Base-by-base conservation (phyloP, 2,329 filamentous ascomycete genomes). In the Scopulariopsis brevicaulis region DNA sequence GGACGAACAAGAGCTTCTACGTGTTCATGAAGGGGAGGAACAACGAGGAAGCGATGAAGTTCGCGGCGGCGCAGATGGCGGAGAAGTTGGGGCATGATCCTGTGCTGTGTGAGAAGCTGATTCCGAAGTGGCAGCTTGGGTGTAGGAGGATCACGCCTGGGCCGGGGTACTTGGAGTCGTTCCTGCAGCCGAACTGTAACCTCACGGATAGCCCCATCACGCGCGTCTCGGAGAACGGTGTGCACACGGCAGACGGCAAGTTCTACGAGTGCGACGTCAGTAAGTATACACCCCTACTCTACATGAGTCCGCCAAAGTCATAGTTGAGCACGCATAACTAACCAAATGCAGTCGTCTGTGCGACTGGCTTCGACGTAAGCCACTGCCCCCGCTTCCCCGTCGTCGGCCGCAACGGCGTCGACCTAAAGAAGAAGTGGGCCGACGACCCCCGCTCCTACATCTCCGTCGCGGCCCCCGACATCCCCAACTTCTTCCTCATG, bases 61-160 rank as follows among this genome's bases (percentile, higher is more conserved):
- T 75, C 1, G 70, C 72, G 28, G 72, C 69, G 5, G 66, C 75
- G 57, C 69, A 81, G 56, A 86, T 87, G 80, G 72, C 71, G 35
- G 64, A 74, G 52, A 75, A 82, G 0, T 68, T 86, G 0, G 69
- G 68, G 1, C 74, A 76, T 56, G 80, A 84, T 60, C 79, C 82
- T 0, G 77, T 81, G 28, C 69, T 87, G 3, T 68, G 80, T 1
- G 71, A 82, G 3, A 71, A 75, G 22, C 73, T 87, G 2, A 71
- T 84, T 4, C 85, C 85, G 0, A 78, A 83, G 61, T 87, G 85
- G 62, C 79, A 83, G 0, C 82, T 81, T 14, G 77, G 77, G 14
- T 75, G 68, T 65, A 69, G 68, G 56, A 71, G 72, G 0, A 69
- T 74, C 43, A 71, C 73, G 0, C 74, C 74, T 0, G 74, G 73